Base-by-base conservation (phyloP, 768 basidiomycete genomes). In the Suillus paluster region DNA sequence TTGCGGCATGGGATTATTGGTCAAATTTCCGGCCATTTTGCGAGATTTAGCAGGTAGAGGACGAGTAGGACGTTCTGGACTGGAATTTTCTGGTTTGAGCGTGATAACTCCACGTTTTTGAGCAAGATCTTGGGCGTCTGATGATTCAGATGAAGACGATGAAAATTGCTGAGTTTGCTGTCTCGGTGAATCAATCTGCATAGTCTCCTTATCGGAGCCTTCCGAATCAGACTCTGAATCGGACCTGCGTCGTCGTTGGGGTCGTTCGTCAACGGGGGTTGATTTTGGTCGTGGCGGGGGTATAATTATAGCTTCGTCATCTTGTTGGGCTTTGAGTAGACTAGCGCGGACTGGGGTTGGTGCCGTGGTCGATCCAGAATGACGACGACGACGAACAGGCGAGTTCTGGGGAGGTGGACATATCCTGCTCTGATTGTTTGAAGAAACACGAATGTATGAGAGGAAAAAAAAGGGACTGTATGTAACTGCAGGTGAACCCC, bases 201-300 rank as follows among this genome's bases (percentile, higher is more conserved):
- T 81, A 42, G 71, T 55, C 66, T 70, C 72, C 63, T 63, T 73
- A 62, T 73, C 70, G 58, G 64, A 70, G 78, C 64, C 77, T 72
- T 66, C 77, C 75, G 70, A 70, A 61, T 58, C 69, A 67, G 72
- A 75, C 68, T 66, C 73, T 66, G 67, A 77, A 73, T 75, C 79
- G 49, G 81, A 79, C 41, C 84, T 78, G 49, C 81, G 77, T 48
- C 79, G 80, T 54, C 76, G 81, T 6, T 77, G 77, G 1, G 82
- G 83, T 4, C 88, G 82, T 67, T 90, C 87, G 33, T 86, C 78
- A 10, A 78, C 81, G 2, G 90, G 90, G 0, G 90, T 89, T 15
- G 88, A 90, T 71, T 92, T 90, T 21, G 90, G 90, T 21, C 90
- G 83, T 4, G 87, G 89, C 8, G 86, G 87, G 7, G 86, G 84